Evolutionary conservation across 768 basidiomycete genomes (phyloP), one percentile per base, ranked within the genome.

Genomic region (Mycena sanguinolenta): DNA sequence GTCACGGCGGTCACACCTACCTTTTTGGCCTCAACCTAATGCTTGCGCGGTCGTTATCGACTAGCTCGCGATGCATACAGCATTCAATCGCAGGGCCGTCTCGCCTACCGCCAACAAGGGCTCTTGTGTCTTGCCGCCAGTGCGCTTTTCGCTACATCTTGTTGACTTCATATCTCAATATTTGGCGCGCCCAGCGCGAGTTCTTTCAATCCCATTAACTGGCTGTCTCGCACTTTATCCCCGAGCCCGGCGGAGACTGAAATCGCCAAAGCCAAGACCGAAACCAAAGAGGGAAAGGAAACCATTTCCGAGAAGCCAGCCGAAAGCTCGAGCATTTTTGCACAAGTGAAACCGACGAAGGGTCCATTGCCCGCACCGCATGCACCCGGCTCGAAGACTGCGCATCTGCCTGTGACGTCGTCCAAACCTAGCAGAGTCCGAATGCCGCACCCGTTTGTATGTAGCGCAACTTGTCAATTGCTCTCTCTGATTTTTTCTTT

Each of bases 181-280:
- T 66, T n/a, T 34, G 30, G 21, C 53, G 36, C n/a, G 55, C 42
- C 30, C 67, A 83, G 85, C 72, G 80, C 80, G 32, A 89, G 89
- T 72, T 86, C 85, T 49, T 84, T 87, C 72, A 87, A 84, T 74
- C 91, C 92, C 27, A 74, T 93, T 52, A 81, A 83, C 21, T 93
- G 92, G 92, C 77, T 94, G 12, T 85, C 84, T 68, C 87, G 92
- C 54, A 89, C 87, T 63, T 81, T 93, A 17, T 81, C 82, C 4
- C 87, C 90, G 1, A 79, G 78, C 8, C 76, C 86, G 27, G 86
- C 85, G 60, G 82, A 87, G 77, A 83, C 82, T 74, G 86, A 87
- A 19, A 4, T 8, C 71, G 86, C 88, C 63, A 42, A 13, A 17
- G 39, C 44, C 44, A 78, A 87, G 42, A 84, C 84, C 30, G 85